phyloP scores from a whole-genome alignment of 768 basidiomycete genomes.

The Inosperma sp. region DNA sequence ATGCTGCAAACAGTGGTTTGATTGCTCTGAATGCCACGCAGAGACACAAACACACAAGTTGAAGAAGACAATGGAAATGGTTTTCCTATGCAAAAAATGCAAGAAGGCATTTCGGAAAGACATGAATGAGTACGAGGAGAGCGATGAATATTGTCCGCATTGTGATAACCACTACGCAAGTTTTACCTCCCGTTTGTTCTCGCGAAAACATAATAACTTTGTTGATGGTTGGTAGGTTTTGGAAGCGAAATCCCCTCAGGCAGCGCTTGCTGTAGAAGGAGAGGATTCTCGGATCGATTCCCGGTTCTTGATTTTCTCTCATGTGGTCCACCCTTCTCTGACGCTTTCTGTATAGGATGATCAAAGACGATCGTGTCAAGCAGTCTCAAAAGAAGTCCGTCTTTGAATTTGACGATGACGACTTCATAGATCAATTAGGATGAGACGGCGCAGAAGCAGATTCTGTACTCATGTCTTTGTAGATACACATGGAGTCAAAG shows the following conservation, averaged over 20 bases:
- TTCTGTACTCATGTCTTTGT: no score
- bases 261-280: conserved; percentile 81
- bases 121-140: conserved; percentile 88
- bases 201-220: not conserved
- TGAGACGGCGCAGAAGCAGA: no score
- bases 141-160: conserved; percentile 96
- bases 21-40: conserved; percentile 94
- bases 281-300: conserved; percentile 87
- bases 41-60: conserved; percentile 75
- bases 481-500: no score
- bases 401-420: conserved; percentile 41
- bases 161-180: conserved; percentile 98
- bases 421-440: conserved; percentile 45
- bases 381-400: conserved; percentile 45
- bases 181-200: conserved; percentile 10
- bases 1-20: conserved; percentile 97
- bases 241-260: conserved; percentile 87
- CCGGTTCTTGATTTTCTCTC: conserved; percentile 42
- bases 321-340: conserved; percentile 2
- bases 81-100: conserved; percentile 46
- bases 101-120: conserved; percentile 97
- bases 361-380: conserved; percentile 82
- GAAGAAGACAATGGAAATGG: conserved; percentile 66
- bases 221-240: conserved; percentile 56
- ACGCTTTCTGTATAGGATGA: conserved; percentile 50